phyloP scores from a whole-genome alignment of 441 rosid species.

The Croton laevigatus region DNA sequence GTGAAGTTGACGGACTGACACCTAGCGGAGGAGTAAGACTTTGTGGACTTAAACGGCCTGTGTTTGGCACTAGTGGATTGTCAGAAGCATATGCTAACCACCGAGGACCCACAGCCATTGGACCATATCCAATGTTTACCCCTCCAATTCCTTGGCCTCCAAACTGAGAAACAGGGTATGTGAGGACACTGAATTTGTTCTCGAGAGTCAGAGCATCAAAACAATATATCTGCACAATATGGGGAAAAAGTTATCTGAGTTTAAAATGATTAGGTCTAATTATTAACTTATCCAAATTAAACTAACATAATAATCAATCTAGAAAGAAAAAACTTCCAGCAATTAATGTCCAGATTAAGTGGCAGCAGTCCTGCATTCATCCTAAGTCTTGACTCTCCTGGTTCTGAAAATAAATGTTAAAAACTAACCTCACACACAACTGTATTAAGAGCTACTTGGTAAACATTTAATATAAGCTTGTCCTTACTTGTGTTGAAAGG shows the following conservation, averaged over 20 bases:
- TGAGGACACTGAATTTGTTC: conserved; percentile 88
- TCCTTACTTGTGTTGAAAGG: conserved; percentile 77
- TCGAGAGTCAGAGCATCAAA: conserved; percentile 87
- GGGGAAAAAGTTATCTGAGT: conserved; percentile 13
- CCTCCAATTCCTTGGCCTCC: conserved; percentile 74
- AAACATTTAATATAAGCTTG: conserved; percentile 10
- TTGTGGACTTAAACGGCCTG: conserved; percentile 93
- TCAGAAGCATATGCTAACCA: conserved; percentile 98
- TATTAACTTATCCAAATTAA: conserved; percentile 16
- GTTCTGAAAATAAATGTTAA: conserved; percentile 9
- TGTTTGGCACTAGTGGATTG: conserved; percentile 62
- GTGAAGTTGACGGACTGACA: conserved; percentile 95
- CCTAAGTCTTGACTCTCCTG: conserved; percentile 14
- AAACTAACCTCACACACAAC: not conserved
- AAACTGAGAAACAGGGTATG: conserved; percentile 86
- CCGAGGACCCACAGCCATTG: conserved; percentile 95
- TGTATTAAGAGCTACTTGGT: conserved; percentile 13
- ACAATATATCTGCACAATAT: conserved; percentile 76
- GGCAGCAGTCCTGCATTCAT: conserved; percentile 19
- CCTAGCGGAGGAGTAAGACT: conserved; percentile 88
- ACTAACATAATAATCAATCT: conserved; percentile 5
- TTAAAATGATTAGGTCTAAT: conserved; percentile 11
- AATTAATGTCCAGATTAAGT: conserved; percentile 14
- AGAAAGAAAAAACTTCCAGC: conserved; percentile 16
- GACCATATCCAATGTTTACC: conserved; percentile 84